These are phyloP conservation scores for Dothiorella sarmentorum DNA, from an alignment of 2,329 filamentous ascomycete species.

Conservation along the genomic window DNA sequence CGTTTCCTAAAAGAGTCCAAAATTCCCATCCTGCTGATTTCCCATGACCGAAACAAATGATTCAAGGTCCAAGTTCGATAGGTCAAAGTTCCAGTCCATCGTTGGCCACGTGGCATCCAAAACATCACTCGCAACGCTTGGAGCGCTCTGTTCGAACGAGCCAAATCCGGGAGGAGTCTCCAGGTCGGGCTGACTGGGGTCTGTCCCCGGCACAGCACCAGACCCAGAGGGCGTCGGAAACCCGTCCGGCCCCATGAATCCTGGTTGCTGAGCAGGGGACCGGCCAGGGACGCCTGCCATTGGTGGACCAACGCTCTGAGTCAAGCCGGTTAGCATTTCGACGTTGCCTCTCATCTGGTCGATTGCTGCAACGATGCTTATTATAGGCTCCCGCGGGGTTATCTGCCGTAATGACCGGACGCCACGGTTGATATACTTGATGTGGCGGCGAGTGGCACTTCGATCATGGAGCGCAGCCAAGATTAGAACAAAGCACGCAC, in stretches of 20 bases:
- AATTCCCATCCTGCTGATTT: constrained; percentile 2
- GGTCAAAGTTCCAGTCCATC: constrained; percentile 19
- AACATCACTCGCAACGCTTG: constrained; percentile 6
- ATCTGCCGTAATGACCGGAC: constrained; percentile 9
- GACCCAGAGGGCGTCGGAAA: neutral
- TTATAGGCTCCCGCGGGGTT: neutral
- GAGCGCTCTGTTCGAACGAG: constrained; percentile 1
- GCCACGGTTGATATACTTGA: constrained; percentile 13
- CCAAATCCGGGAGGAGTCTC: constrained; percentile 2
- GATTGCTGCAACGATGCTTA: constrained; percentile 14
- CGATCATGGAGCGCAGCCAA: constrained; percentile 12
- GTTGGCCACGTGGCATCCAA: constrained; percentile 8
- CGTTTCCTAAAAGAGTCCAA: neutral
- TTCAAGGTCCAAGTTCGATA: constrained; percentile 16
- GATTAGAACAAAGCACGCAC: constrained; percentile 15
- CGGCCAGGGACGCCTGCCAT: neutral
- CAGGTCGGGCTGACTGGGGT: neutral
- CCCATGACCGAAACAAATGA: constrained; percentile 17
- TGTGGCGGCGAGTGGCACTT: constrained; percentile 5
- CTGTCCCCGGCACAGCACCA: neutral
- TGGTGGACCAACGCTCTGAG: neutral
- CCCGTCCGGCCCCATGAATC: neutral
- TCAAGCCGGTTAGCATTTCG: constrained; percentile 2
- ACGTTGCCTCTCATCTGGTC: constrained; percentile 10
- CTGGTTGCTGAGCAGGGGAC: neutral